Evolutionary conservation across 768 basidiomycete species (phyloP).

Genomic region (Tricholoma sp.): DNA sequence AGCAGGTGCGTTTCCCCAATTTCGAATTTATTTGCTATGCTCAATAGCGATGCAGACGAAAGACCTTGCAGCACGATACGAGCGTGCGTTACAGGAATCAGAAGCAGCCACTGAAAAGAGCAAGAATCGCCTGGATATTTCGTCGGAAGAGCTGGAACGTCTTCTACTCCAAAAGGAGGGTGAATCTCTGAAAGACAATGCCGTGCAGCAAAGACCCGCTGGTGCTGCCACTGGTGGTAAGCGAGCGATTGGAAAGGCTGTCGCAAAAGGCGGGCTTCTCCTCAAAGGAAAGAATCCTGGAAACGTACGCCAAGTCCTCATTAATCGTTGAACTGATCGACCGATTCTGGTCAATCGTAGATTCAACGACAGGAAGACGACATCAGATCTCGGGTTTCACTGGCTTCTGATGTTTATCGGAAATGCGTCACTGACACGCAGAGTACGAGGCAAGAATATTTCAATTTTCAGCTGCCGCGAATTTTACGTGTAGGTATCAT

Average conservation of each 20-base stretch:
- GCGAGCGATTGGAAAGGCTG: conserved; percentile 84
- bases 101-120: conserved; percentile 85
- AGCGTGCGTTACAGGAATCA: conserved; percentile 83
- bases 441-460: conserved; percentile 91
- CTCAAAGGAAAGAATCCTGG: conserved; percentile 92
- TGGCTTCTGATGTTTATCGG: conserved; percentile 81
- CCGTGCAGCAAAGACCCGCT: conserved; percentile 56
- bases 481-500: conserved; percentile 74
- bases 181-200: conserved; percentile 82
- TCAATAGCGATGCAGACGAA: conserved; percentile 57
- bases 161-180: conserved; percentile 93
- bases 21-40: neutral
- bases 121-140: conserved; percentile 79
- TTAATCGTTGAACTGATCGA: neutral
- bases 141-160: conserved; percentile 92
- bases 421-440: conserved; percentile 91
- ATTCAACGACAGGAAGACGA: conserved; percentile 95
- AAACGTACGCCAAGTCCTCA: conserved; percentile 44
- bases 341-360: conserved; percentile 28
- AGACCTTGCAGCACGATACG: conserved; percentile 84
- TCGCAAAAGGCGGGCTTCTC: conserved; percentile 83
- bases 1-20: conserved; percentile 51
- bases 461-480: conserved; percentile 93
- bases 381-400: conserved; percentile 78
- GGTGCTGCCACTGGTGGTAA: conserved; percentile 55